Evolutionary conservation across 2,329 filamentous ascomycete genomes (phyloP), one percentile per base, ranked within the genome.

Genomic region (Trichoderma sp.): DNA sequence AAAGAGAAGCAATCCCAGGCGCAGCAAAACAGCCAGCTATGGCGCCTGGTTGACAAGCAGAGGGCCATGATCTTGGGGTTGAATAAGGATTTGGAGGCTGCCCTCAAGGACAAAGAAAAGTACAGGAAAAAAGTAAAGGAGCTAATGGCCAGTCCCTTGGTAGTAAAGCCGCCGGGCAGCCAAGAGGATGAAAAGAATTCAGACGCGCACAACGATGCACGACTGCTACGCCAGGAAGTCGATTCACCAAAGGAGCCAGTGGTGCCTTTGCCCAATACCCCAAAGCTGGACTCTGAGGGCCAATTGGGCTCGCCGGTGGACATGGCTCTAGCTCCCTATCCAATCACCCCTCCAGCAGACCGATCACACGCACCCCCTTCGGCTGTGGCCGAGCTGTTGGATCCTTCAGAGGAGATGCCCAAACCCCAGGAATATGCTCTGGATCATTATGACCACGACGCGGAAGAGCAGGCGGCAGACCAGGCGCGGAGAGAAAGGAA

Each of bases 21-120:
- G 6, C 92, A 93, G 76, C 96, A 98, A 79, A 98, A 98, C 79
- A 86, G 91, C 21, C 95, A 99, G 80, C 84, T 99, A 77, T 99
- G 96, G 96, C 91, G 94, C 65, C 84, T 99, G 61, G 94, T 99
- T 64, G 95, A 98, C 81, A 98, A 99, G 84, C 96, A 99, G 81
- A 88, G 95, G 74, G 90, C 94, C 18, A 95, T 99, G 90, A 94
- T 99, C 70, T 82, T 97, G 24, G 95, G 95, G 8, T 86, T 99
- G 74, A 98, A 98, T 79, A 97, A 96, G 81, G 96, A 99, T 79
- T 85, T 99, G 14, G 95, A 98, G 81, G 90, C 93, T 67, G 91
- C 95, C 1, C 82, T 97, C 74, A 97, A 97, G 80, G 96, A 98
- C 76, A 98, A 98, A 82, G 95, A 98, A 75, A 92, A 92, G 76